Evolutionary conservation across 176 grass and related monocot species (phyloP).

Genomic region (Sorghum bicolor): DNA sequence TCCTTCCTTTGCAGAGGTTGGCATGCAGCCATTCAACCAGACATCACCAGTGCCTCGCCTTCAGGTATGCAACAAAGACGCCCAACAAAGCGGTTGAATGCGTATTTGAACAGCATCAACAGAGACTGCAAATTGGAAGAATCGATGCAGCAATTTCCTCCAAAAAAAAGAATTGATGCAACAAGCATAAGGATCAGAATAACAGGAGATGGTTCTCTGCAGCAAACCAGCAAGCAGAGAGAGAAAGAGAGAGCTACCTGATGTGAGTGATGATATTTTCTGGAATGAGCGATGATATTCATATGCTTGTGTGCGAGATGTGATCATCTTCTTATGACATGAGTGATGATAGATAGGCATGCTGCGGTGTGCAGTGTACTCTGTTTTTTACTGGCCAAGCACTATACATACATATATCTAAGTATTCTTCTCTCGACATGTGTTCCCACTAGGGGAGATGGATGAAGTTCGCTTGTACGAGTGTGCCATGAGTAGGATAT

Average conservation of each 20-base stretch:
- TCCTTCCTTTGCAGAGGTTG: slow-evolving; percentile 21
- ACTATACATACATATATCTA: slow-evolving; percentile 17
- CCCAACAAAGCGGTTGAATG: background rate
- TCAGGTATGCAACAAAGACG: background rate
- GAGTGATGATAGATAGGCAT: background rate
- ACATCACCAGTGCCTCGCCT: background rate
- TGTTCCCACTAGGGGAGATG: slow-evolving; percentile 19
- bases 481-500: slow-evolving; percentile 39
- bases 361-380: background rate
- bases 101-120: background rate
- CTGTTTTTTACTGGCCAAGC: slow-evolving; percentile 41
- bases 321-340: slow-evolving; percentile 17
- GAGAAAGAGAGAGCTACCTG: background rate
- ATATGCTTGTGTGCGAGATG: too few species aligned
- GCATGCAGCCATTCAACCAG: slow-evolving; percentile 30
- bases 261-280: too few species aligned
- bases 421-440: slow-evolving; percentile 23
- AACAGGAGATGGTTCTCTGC: slow-evolving; percentile 12
- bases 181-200: background rate
- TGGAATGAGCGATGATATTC: too few species aligned
- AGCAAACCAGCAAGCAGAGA: background rate
- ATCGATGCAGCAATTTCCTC: too few species aligned
- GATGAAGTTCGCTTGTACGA: slow-evolving; percentile 31
- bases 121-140: background rate
- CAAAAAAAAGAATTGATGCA: too few species aligned